A percentile compares a stretch with the other conserved stretches of the same genome.
Evolutionary conservation across 345 rosid genomes (phyloP).

Genomic region (Euphorbia peplus): DNA sequence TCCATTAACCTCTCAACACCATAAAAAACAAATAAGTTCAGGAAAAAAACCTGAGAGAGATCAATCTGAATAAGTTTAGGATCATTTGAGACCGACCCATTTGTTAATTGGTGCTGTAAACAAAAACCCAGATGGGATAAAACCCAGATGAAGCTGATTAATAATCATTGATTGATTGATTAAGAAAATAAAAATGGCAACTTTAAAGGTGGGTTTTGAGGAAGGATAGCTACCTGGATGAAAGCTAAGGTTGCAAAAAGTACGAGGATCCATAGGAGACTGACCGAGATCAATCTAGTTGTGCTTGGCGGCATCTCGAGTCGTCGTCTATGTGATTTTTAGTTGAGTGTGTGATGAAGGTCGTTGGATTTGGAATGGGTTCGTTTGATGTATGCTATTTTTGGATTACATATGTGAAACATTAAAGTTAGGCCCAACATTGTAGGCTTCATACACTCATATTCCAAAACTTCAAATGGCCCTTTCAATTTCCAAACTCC

Average conservation of each 20-base stretch:
- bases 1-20: neutral
- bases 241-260: slow-evolving; percentile 22
- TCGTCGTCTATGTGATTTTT: neutral
- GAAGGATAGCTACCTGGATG: slow-evolving; percentile 26
- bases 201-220: no score
- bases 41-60: slow-evolving; percentile 32
- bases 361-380: no score
- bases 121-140: neutral
- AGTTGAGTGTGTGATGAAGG: neutral
- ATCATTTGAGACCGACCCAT: slow-evolving; percentile 42
- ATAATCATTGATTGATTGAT: neutral
- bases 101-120: slow-evolving; percentile 52
- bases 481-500: no score
- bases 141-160: neutral
- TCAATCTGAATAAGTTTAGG: slow-evolving; percentile 26
- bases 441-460: no score
- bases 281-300: slow-evolving; percentile 8
- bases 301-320: slow-evolving; percentile 17
- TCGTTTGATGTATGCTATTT: no score
- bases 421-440: no score
- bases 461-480: no score
- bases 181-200: no score
- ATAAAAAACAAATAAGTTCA: neutral
- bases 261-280: slow-evolving; percentile 23
- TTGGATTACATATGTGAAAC: no score